Evolutionary conservation across 495 filamentous ascomycete species (phyloP).

Genomic region (Jackrogersella minutella): DNA sequence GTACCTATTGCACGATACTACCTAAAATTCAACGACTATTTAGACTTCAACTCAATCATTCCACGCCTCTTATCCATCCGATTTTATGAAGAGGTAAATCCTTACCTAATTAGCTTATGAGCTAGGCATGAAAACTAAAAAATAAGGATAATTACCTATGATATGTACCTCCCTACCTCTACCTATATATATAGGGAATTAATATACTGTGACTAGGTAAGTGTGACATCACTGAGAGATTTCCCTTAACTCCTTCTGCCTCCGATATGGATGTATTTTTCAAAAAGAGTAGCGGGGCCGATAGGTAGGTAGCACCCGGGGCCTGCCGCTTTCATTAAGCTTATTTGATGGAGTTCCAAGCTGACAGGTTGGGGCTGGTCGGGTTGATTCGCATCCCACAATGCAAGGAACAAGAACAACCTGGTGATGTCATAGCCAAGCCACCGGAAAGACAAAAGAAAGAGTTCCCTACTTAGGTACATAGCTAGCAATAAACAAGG

Average conservation of each 20-base stretch:
- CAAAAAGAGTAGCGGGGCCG: conserved; percentile 17
- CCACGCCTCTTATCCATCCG: background rate
- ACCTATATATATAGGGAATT: too few species aligned
- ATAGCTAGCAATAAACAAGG: conserved; percentile 10
- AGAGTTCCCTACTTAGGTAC: conserved; percentile 2
- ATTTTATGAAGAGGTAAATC: background rate
- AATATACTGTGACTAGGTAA: too few species aligned
- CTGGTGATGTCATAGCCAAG: conserved; percentile 40
- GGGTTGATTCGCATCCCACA: background rate
- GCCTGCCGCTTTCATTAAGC: conserved; percentile 14
- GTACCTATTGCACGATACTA: background rate
- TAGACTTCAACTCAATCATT: background rate
- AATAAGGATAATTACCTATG: background rate
- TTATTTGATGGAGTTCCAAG: conserved; percentile 30
- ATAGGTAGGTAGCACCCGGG: conserved; percentile 30
- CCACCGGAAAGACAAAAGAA: conserved; percentile 13
- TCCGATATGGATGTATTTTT: background rate
- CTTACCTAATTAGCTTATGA: too few species aligned
- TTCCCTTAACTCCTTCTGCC: background rate
- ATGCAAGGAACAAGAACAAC: conserved; percentile 30
- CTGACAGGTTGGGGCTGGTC: conserved; percentile 2
- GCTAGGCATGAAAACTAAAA: too few species aligned
- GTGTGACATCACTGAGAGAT: background rate
- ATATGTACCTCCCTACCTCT: background rate
- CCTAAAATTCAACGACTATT: background rate